A percentile compares a stretch with the other conserved stretches of the same genome.
Evolutionary conservation across 352 stramenopile species (phyloP).

Genomic region (Globisporangium acanthophoron): DNA sequence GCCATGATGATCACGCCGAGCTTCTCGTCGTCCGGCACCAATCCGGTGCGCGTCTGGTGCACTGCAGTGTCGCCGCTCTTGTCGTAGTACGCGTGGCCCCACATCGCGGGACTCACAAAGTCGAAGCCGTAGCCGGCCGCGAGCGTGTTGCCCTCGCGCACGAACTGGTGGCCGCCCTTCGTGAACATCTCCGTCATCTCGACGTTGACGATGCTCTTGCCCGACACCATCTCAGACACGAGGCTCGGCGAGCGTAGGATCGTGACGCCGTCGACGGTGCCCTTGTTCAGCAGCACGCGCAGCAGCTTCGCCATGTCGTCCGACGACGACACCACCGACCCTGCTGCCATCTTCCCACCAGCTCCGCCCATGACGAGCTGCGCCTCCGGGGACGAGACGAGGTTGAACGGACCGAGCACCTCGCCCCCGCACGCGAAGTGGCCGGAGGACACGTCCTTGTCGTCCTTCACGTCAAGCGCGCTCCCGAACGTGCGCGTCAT

Average conservation of each 20-base stretch:
- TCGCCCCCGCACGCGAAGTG: slow-evolving; percentile 47
- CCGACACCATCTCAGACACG: slow-evolving; percentile 53
- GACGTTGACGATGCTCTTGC: slow-evolving; percentile 32
- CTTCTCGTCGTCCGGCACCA: slow-evolving; percentile 31
- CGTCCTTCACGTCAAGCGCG: slow-evolving; percentile 17
- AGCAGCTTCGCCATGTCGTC: slow-evolving; percentile 52
- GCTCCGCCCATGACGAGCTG: slow-evolving; percentile 19
- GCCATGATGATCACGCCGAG: slow-evolving; percentile 54
- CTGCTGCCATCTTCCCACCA: slow-evolving; percentile 31
- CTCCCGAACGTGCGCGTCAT: slow-evolving; percentile 55
- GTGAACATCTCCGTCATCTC: slow-evolving; percentile 31
- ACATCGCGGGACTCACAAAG: slow-evolving; percentile 42
- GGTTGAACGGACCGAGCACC: slow-evolving; percentile 36
- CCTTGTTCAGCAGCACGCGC: slow-evolving; percentile 61
- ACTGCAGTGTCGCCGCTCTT: slow-evolving; percentile 54
- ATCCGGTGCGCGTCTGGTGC: slow-evolving; percentile 54
- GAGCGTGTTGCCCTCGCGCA: slow-evolving; percentile 40
- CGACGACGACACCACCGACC: slow-evolving; percentile 42
- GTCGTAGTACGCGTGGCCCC: slow-evolving; percentile 62
- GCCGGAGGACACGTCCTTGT: slow-evolving; percentile 30
- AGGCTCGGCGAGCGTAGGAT: slow-evolving; percentile 37
- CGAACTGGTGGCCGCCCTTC: slow-evolving; percentile 41
- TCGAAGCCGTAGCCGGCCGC: slow-evolving; percentile 64
- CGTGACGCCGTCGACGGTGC: slow-evolving; percentile 36
- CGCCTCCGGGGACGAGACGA: slow-evolving; percentile 26